Percentiles rank a stretch among this genome's conserved stretches.
phyloP scores from a whole-genome alignment of 2,329 filamentous ascomycete genomes.

The Periconia macrospinosa region DNA sequence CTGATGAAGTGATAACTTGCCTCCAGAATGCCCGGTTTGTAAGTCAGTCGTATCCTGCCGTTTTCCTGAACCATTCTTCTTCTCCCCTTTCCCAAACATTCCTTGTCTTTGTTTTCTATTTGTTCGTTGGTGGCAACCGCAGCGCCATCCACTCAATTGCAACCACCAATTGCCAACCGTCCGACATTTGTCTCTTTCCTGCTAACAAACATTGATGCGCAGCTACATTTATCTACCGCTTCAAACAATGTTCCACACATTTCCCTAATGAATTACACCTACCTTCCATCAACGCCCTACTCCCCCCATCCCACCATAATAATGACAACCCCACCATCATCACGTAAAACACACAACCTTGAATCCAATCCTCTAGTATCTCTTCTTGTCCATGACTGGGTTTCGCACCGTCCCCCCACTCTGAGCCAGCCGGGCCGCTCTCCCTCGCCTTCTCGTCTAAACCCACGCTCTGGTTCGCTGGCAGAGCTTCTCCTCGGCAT shows the following conservation, averaged over 20 bases:
- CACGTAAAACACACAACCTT: slow-evolving; percentile 81
- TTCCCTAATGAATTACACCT: slow-evolving; percentile 99
- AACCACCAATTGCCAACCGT: not conserved
- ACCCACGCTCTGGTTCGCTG: slow-evolving; percentile 65
- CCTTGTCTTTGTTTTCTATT: not conserved
- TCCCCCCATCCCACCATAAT: slow-evolving; percentile 73
- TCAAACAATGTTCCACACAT: slow-evolving; percentile 83
- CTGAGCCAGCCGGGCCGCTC: slow-evolving; percentile 56
- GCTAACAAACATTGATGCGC: slow-evolving; percentile 1
- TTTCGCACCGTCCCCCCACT: slow-evolving; percentile 85
- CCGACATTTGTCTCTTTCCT: not conserved
- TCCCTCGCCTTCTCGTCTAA: slow-evolving; percentile 62
- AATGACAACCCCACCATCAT: slow-evolving; percentile 82
- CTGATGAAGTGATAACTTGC: slow-evolving; percentile 83
- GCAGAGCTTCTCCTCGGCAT: slow-evolving; percentile 85
- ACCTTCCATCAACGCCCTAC: slow-evolving; percentile 73
- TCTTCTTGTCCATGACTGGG: slow-evolving; percentile 97
- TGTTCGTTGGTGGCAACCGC: slow-evolving; percentile 2
- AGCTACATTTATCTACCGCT: slow-evolving; percentile 96
- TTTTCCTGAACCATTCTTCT: slow-evolving; percentile 3
- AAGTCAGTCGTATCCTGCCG: slow-evolving; percentile 28
- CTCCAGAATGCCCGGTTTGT: slow-evolving; percentile 95
- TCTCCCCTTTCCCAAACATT: not conserved
- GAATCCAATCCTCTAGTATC: slow-evolving; percentile 83
- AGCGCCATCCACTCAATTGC: not conserved